Conservation (phyloP, 2,329 filamentous ascomycete species). For the Beauveria sp. region DNA sequence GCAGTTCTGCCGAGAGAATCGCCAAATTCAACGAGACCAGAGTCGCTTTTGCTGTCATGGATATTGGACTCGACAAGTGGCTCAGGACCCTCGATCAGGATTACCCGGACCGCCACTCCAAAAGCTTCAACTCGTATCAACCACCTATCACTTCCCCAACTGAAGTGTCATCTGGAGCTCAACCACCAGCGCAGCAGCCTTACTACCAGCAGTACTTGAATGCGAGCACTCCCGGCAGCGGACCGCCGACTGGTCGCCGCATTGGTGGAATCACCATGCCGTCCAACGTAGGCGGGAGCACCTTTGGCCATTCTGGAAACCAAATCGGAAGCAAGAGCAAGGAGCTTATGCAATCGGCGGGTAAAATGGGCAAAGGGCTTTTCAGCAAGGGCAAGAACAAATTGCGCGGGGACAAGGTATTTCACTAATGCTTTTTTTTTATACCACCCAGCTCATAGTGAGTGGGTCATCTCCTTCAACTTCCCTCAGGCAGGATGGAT, state of each 20-base stretch:
- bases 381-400: conserved; percentile 87
- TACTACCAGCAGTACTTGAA: conserved; percentile 51
- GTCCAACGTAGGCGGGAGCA: conserved; percentile 33
- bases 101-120: conserved; percentile 36
- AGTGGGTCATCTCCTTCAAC: conserved; percentile 15
- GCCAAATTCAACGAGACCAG: conserved; percentile 66
- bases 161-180: conserved; percentile 18
- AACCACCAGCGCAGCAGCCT: conserved; percentile 33
- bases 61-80: conserved; percentile 66
- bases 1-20: conserved; percentile 60
- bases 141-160: conserved; percentile 8
- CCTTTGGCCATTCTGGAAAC: conserved; percentile 47
- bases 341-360: conserved; percentile 78
- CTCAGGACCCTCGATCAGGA: conserved; percentile 36
- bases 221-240: conserved; percentile 31
- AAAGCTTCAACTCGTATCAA: conserved; percentile 8
- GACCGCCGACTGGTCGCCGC: conserved; percentile 27
- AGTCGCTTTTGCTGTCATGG: conserved; percentile 59
- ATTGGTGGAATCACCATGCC: conserved; percentile 27
- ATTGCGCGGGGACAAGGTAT: conserved; percentile 82
- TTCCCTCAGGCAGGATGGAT: conserved; percentile 9
- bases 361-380: conserved; percentile 82
- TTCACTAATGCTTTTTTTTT: conserved; percentile 50
- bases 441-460: conserved; percentile 14
- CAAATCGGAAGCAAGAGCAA: conserved; percentile 79